These are phyloP conservation scores for Begonia loranthoides DNA, from an alignment of 306 rosid genomes.

Conservation along the genomic window DNA sequence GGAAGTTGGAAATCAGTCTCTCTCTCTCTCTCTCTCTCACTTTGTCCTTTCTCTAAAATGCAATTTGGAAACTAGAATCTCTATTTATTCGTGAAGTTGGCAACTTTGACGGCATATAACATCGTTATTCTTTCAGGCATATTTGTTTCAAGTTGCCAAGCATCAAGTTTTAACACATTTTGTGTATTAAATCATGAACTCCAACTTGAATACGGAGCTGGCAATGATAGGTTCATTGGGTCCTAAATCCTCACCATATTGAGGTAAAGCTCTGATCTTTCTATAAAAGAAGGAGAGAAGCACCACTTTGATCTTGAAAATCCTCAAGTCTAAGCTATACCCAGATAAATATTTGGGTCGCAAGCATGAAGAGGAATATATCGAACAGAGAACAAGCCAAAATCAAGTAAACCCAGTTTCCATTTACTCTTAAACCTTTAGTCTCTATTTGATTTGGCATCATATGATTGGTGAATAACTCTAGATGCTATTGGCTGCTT, in stretches of 20 bases:
- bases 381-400: constrained; percentile 64
- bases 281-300: constrained; percentile 5
- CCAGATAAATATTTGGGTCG: constrained; percentile 16
- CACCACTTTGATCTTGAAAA: constrained; percentile 21
- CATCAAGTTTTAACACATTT: constrained; percentile 5
- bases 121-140: neutral
- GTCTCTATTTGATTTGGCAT: no score
- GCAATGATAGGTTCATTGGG: constrained; percentile 35
- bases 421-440: neutral
- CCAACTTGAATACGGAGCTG: constrained; percentile 38
- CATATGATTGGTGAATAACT: no score
- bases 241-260: constrained; percentile 18
- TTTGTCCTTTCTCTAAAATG: neutral
- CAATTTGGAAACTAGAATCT: no score
- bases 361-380: constrained; percentile 28
- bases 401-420: constrained; percentile 31
- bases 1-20: no score
- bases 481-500: neutral
- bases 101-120: neutral
- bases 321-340: constrained; percentile 12
- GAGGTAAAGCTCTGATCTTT: constrained; percentile 20
- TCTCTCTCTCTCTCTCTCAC: neutral
- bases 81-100: no score
- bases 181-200: no score
- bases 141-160: neutral